phyloP scores from a whole-genome alignment of 129 eudicot genomes.

The Smallanthus sonchifolius region DNA sequence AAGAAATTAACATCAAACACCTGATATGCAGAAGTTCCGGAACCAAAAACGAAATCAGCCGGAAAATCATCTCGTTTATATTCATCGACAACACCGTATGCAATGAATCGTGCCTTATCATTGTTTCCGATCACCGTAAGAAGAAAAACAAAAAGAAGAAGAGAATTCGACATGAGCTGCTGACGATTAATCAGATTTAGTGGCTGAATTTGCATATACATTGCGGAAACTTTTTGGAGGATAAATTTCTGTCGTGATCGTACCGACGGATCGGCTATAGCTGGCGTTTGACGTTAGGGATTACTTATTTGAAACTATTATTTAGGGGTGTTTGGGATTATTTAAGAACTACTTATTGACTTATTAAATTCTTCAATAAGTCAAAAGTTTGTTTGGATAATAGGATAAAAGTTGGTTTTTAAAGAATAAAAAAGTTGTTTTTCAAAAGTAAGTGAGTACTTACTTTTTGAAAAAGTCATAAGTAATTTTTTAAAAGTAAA shows the following conservation, averaged over 20 bases:
- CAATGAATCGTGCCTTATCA: background rate
- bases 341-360: no score
- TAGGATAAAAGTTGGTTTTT: no score
- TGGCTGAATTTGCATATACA: background rate
- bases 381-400: no score
- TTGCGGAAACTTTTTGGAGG: background rate
- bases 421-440: no score
- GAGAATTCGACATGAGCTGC: conserved; percentile 1
- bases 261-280: no score
- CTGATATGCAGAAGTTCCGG: conserved; percentile 74
- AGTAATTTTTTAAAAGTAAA: no score
- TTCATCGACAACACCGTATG: conserved; percentile 20
- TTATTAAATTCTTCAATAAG: no score
- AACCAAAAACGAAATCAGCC: conserved; percentile 57
- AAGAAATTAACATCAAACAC: conserved; percentile 11
- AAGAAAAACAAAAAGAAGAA: background rate
- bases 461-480: no score
- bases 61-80: conserved; percentile 56
- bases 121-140: background rate
- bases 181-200: background rate
- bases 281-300: no score
- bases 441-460: no score
- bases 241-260: background rate
- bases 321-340: no score
- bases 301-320: no score